phyloP scores from a whole-genome alignment of 2,329 filamentous ascomycete species.

The Fusarium incarnatum region DNA sequence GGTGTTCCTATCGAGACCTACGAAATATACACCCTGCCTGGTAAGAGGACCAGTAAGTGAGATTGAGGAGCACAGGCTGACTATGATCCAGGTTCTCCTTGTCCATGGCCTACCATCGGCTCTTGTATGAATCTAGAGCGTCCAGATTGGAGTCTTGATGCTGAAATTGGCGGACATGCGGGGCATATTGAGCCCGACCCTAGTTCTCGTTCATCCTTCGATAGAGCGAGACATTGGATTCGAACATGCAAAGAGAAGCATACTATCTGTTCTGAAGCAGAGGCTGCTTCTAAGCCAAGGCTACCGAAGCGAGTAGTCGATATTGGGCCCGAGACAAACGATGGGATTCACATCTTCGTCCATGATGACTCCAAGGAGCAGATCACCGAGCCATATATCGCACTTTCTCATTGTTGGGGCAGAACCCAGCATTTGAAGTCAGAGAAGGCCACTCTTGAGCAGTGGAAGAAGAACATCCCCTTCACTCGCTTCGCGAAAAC shows the following conservation, averaged over 20 bases:
- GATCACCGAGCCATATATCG: slow-evolving; percentile 31
- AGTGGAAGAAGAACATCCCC: slow-evolving; percentile 38
- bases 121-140: slow-evolving; percentile 21
- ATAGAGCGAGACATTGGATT: slow-evolving; percentile 37
- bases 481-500: slow-evolving; percentile 29
- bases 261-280: slow-evolving; percentile 29
- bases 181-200: slow-evolving; percentile 33
- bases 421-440: slow-evolving; percentile 26
- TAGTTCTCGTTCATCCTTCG: slow-evolving; percentile 14
- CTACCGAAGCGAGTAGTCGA: slow-evolving; percentile 40
- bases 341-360: slow-evolving; percentile 33
- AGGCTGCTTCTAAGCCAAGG: neutral
- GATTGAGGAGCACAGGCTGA: neutral
- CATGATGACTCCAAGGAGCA: slow-evolving; percentile 17
- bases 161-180: slow-evolving; percentile 23
- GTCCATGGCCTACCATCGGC: slow-evolving; percentile 40
- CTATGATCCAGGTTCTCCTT: slow-evolving; percentile 3
- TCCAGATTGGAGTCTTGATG: slow-evolving; percentile 7
- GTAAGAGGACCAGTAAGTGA: neutral
- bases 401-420: slow-evolving; percentile 43
- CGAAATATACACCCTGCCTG: slow-evolving; percentile 37
- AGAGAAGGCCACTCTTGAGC: slow-evolving; percentile 12
- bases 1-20: slow-evolving; percentile 13
- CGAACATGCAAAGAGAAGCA: slow-evolving; percentile 27
- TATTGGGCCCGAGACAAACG: slow-evolving; percentile 31